phyloP scores from a whole-genome alignment of 768 basidiomycete genomes.

The Tricholoma saponaceum region DNA sequence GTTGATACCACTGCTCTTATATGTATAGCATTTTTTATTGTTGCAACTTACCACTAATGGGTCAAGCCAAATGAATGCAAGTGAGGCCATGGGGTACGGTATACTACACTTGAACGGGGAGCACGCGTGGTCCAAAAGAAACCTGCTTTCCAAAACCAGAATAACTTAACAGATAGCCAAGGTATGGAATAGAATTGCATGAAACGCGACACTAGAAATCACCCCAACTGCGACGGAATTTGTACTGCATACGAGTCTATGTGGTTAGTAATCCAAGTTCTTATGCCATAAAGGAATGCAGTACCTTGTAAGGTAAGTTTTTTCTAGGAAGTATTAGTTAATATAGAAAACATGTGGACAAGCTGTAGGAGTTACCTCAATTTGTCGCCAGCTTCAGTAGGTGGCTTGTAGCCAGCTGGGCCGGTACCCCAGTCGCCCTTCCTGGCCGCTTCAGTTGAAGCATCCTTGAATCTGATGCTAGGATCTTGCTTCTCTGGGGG shows the following conservation, averaged over 20 bases:
- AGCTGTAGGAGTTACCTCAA: slow-evolving; percentile 46
- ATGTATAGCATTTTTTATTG: background rate
- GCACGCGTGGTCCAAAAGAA: background rate
- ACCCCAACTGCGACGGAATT: slow-evolving; percentile 85
- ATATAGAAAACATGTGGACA: slow-evolving; percentile 4
- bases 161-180: slow-evolving; percentile 12
- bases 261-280: slow-evolving; percentile 40
- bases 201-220: slow-evolving; percentile 54
- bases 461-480: slow-evolving; percentile 51
- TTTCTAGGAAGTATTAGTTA: slow-evolving; percentile 36
- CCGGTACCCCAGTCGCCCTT: slow-evolving; percentile 73
- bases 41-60: background rate
- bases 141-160: background rate
- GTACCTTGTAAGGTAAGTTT: slow-evolving; percentile 88
- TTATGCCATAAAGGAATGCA: slow-evolving; percentile 4
- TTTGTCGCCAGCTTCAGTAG: slow-evolving; percentile 71
- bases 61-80: background rate
- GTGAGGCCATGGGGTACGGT: slow-evolving; percentile 2
- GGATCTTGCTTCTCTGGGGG: slow-evolving; percentile 76
- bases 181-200: slow-evolving; percentile 1
- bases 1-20: background rate
- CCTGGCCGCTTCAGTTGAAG: slow-evolving; percentile 45
- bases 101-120: background rate
- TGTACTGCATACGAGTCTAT: slow-evolving; percentile 74
- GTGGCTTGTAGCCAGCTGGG: slow-evolving; percentile 64